phyloP scores from a whole-genome alignment of 75 land plant species.

The Gnetum montanum region DNA sequence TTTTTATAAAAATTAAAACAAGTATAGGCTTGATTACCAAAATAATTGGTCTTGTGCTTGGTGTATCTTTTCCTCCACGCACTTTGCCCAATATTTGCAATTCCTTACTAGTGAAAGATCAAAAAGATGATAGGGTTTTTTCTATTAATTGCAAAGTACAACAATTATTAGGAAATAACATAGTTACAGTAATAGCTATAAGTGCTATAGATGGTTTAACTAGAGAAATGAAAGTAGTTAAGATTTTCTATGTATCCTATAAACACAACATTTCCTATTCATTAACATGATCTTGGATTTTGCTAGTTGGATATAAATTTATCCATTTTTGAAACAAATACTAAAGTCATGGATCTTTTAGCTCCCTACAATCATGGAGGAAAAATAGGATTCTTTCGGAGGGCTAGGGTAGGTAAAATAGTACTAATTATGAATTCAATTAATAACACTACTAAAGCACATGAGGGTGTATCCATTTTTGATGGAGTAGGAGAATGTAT shows the following conservation, averaged over 20 bases:
- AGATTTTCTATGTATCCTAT: too few relatives aligned
- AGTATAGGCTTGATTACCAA: background rate
- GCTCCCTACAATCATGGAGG: background rate
- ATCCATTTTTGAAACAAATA: slow-evolving; percentile 5
- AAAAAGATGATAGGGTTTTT: background rate
- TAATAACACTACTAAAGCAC: slow-evolving; percentile 26
- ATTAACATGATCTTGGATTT: slow-evolving; percentile 4
- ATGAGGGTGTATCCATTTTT: slow-evolving; percentile 21
- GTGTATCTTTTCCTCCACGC: slow-evolving; percentile 4
- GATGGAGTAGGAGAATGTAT: slow-evolving; percentile 9
- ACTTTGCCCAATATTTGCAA: slow-evolving; percentile 9
- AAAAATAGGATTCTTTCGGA: background rate
- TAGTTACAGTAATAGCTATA: slow-evolving; percentile 9
- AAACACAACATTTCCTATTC: slow-evolving; percentile 10
- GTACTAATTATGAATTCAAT: slow-evolving; percentile 26
- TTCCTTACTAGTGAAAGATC: background rate
- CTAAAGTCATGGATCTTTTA: background rate
- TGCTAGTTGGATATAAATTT: slow-evolving; percentile 5
- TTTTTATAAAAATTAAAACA: too few relatives aligned
- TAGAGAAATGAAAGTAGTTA: slow-evolving; percentile 19
- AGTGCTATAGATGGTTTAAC: slow-evolving; percentile 14
- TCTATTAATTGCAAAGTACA: slow-evolving; percentile 10
- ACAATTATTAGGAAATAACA: slow-evolving; percentile 13
- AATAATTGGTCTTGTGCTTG: slow-evolving; percentile 1
- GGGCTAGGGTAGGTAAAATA: slow-evolving; percentile 8